Percentiles rank a stretch among this genome's conserved stretches.
Evolutionary conservation across 768 basidiomycete species (phyloP).

Genomic region (Suillus alpinus): DNA sequence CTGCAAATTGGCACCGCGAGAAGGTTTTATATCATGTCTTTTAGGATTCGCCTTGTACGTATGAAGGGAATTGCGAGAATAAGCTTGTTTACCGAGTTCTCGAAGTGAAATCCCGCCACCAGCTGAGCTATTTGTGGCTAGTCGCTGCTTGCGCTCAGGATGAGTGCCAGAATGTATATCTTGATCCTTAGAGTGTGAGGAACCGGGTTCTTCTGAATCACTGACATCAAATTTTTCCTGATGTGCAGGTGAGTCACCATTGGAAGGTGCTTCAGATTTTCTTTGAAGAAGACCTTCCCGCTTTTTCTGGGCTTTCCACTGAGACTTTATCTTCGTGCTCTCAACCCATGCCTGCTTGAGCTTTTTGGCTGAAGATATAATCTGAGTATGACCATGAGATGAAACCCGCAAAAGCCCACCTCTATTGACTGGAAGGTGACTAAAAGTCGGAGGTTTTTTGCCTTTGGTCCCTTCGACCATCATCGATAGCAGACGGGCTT

Average conservation of each 20-base stretch:
- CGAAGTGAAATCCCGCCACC: conserved; percentile 40
- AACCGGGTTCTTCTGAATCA: neutral
- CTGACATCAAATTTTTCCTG: neutral
- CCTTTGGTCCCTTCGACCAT: conserved; percentile 12
- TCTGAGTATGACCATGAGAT: conserved; percentile 1
- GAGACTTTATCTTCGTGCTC: conserved; percentile 69
- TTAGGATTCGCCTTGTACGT: conserved; percentile 50
- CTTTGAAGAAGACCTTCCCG: conserved; percentile 35
- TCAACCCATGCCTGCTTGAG: conserved; percentile 81
- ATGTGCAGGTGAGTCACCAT: conserved; percentile 2
- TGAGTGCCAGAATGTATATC: neutral
- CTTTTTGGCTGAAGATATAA: conserved; percentile 57
- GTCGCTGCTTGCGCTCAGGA: neutral
- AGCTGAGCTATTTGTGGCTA: conserved; percentile 5
- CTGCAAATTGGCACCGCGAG: conserved; percentile 10
- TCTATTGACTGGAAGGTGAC: conserved; percentile 58
- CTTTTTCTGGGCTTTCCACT: conserved; percentile 75
- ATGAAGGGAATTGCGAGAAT: conserved; percentile 56
- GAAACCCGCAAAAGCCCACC: conserved; percentile 40
- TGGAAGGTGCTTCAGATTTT: neutral
- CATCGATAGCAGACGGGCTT: neutral
- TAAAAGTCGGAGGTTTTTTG: conserved; percentile 69
- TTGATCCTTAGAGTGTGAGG: neutral
- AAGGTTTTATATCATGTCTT: conserved; percentile 12
- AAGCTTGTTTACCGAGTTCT: conserved; percentile 61